A percentile compares a stretch with the other conserved stretches of the same genome.
Evolutionary conservation across 2,329 filamentous ascomycete genomes (phyloP).

Genomic region (Penicillium capsulatum): DNA sequence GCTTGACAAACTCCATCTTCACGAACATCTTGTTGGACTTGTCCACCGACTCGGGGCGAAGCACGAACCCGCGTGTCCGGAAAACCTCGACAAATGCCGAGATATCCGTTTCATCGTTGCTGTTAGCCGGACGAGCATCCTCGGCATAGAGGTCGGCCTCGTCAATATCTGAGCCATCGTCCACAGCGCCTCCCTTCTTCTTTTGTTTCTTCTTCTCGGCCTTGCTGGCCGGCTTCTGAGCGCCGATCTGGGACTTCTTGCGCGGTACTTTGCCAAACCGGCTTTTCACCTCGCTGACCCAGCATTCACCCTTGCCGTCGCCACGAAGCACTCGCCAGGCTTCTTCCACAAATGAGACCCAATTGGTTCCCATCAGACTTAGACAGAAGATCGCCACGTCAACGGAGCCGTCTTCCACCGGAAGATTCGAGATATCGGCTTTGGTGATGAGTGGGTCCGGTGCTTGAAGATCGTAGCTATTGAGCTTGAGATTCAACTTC

Average conservation of each 20-base stretch:
- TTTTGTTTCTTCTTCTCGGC: conserved; percentile 42
- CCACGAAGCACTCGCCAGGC: conserved; percentile 86
- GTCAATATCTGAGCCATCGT: conserved; percentile 40
- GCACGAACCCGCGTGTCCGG: conserved; percentile 73
- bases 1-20: conserved; percentile 90
- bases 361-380: conserved; percentile 98
- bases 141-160: conserved; percentile 53
- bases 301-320: conserved; percentile 79
- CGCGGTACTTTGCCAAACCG: conserved; percentile 65
- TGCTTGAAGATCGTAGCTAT: conserved; percentile 82
- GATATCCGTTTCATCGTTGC: conserved; percentile 74
- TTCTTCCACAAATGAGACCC: conserved; percentile 94
- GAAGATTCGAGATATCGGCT: conserved; percentile 83
- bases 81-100: conserved; percentile 81
- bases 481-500: conserved; percentile 67
- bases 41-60: conserved; percentile 71
- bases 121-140: conserved; percentile 50
- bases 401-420: conserved; percentile 67
- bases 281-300: conserved; percentile 95
- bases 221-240: conserved; percentile 40
- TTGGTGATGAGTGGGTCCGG: conserved; percentile 73
- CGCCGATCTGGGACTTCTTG: conserved; percentile 41
- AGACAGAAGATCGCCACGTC: conserved; percentile 94
- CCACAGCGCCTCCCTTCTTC: conserved; percentile 46
- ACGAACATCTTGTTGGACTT: conserved; percentile 97